Conservation (phyloP, 2,329 filamentous ascomycete species). For the Colletotrichum tamarilloi region DNA sequence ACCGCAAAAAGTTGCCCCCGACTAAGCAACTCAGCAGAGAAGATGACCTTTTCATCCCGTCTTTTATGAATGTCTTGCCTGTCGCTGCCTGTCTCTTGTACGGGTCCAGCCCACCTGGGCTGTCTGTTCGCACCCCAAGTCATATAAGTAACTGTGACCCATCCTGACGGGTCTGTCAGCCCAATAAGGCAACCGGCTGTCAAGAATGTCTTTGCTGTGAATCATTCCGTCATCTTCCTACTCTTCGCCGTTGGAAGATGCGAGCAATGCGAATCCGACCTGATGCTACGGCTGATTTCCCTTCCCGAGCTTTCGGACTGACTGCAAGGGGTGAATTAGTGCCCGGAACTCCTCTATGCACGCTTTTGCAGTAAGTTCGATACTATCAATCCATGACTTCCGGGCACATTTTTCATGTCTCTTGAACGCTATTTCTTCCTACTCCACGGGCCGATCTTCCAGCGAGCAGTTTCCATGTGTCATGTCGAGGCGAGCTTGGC, state of each 20-base stretch:
- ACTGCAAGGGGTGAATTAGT: neutral
- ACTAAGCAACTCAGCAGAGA: neutral
- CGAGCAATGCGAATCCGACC: neutral
- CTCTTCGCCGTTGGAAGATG: neutral
- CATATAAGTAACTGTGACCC: neutral
- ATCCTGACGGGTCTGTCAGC: neutral
- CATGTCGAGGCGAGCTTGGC: neutral
- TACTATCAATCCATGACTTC: neutral
- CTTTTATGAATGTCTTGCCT: slow-evolving; percentile 5
- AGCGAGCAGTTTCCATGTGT: neutral
- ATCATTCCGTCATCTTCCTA: neutral
- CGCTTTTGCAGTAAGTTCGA: neutral
- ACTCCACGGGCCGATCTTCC: neutral
- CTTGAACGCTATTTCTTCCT: neutral
- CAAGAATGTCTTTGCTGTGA: neutral
- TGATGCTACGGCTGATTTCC: neutral
- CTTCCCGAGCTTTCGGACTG: neutral
- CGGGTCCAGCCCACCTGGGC: neutral
- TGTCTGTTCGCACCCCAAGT: slow-evolving; percentile 17
- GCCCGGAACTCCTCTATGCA: neutral
- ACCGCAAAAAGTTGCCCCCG: neutral
- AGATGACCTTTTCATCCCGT: slow-evolving; percentile 12
- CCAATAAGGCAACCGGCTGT: slow-evolving; percentile 6
- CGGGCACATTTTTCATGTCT: neutral
- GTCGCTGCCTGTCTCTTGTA: neutral